phyloP scores from a whole-genome alignment of 2,329 filamentous ascomycete species.

The Aspergillus clavatus region DNA sequence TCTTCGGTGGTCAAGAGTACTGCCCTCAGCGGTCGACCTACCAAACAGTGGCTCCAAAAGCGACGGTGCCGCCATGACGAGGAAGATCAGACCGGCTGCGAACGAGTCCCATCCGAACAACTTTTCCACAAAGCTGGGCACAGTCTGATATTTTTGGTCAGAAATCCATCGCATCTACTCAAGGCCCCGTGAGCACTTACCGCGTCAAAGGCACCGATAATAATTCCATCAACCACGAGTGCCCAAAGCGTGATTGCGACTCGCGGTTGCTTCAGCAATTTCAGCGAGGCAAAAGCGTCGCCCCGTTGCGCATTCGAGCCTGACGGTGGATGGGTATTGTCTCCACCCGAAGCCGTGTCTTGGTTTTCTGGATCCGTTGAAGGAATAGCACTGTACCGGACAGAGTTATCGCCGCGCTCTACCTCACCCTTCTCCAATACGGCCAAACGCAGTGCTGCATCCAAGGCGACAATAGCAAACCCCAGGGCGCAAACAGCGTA shows the following conservation, averaged over 20 bases:
- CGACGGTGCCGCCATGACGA: conserved; percentile 55
- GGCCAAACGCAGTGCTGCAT: conserved; percentile 55
- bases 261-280: conserved; percentile 3
- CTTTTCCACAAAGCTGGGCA: conserved; percentile 51
- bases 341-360: background rate
- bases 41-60: conserved; percentile 55
- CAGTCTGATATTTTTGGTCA: conserved; percentile 18
- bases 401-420: background rate
- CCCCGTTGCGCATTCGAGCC: background rate
- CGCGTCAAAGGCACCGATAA: conserved; percentile 27
- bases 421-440: conserved; percentile 59
- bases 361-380: conserved; percentile 1
- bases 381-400: conserved; percentile 15
- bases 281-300: conserved; percentile 23
- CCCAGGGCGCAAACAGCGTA: conserved; percentile 54
- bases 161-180: background rate
- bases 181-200: conserved; percentile 3
- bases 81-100: conserved; percentile 53
- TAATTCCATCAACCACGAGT: conserved; percentile 2
- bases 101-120: conserved; percentile 52
- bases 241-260: conserved; percentile 7
- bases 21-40: background rate
- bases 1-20: background rate
- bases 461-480: conserved; percentile 51
- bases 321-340: conserved; percentile 10